Base-by-base conservation (phyloP, 1,284 basidiomycete species). In the Ceratobasidium sp. region DNA sequence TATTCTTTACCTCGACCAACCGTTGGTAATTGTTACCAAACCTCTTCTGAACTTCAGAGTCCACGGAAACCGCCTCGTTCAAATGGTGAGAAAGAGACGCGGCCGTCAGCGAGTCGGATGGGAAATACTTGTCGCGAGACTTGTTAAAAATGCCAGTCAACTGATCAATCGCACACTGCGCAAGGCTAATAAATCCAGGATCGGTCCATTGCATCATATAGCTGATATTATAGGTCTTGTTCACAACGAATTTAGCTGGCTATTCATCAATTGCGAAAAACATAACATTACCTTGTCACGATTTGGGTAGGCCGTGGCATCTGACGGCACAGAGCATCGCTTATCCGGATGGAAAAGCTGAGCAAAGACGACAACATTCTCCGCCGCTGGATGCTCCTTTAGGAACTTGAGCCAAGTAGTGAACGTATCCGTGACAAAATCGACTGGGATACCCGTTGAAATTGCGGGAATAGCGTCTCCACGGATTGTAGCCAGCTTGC, bases 331-430 rank as follows among this genome's bases (percentile, higher is more conserved):
- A 13, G 84, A 82, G 75, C 83, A 83, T 66, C 88, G 82, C 78
- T 87, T 87, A 3, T 80, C 80, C 28, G 86, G 83, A 10, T 87
- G 84, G 79, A 86, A 83, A 78, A 87, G 87, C 80, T 90, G 89
- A 76, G 86, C 86, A 9, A 86, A 78, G 10, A 88, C 64, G 28
- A 79, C 81, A 1, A 33, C 79, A 78, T 26, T 69, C 17, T 38
- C 40, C 13, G 52, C 62, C 42, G 42, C 70, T 9, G 54, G 78
- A 33, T 50, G 17, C 10, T 62, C 44, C 33, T 48, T 28, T 28
- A 76, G 26, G 56, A 77, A 46, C 38, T 78, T 70, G 70, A 65
- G 17, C 77, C 80, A 81, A n/a, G 26, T 48, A 33, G 59, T 20
- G 20, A 70, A 62, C 13, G 26, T 80, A 73, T 48, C 54, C 56